Percentiles rank a stretch among this genome's conserved stretches.
These are phyloP conservation scores for Solanum peruvianum DNA, from an alignment of 257 asterid species.

Conservation along the genomic window DNA sequence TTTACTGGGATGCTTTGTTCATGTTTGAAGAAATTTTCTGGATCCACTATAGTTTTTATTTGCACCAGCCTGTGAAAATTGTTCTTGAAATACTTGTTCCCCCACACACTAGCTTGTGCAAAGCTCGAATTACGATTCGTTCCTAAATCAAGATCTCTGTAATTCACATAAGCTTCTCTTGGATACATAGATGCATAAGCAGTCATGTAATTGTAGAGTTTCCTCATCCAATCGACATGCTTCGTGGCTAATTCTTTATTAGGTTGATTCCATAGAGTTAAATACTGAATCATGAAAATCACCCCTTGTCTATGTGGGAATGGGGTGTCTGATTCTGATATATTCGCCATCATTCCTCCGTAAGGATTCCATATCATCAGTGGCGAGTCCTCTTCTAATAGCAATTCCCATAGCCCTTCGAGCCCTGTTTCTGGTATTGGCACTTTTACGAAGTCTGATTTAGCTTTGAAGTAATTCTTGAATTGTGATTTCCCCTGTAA, in stretches of 20 bases:
- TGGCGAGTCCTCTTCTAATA: neutral
- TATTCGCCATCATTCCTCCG: slow-evolving; percentile 4
- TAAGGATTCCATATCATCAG: neutral
- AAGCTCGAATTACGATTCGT: neutral
- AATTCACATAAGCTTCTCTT: slow-evolving; percentile 4
- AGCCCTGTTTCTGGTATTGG: slow-evolving; percentile 1
- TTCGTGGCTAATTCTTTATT: neutral
- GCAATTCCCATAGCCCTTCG: neutral
- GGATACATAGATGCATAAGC: neutral
- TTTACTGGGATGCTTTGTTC: slow-evolving; percentile 4
- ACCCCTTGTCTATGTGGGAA: slow-evolving; percentile 1
- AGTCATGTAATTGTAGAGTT: neutral
- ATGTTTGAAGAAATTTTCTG: neutral
- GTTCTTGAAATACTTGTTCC: neutral
- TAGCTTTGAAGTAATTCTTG: neutral
- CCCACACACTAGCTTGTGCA: neutral
- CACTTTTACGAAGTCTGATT: slow-evolving; percentile 2
- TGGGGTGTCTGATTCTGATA: neutral
- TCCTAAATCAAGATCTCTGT: slow-evolving; percentile 3
- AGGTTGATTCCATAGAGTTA: neutral
- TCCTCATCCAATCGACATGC: neutral
- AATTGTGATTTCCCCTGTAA: neutral
- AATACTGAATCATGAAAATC: neutral
- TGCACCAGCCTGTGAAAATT: neutral
- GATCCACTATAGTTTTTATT: neutral